These are phyloP conservation scores for Phytophthora constricta DNA, from an alignment of 352 stramenopile genomes.

Conservation along the genomic window DNA sequence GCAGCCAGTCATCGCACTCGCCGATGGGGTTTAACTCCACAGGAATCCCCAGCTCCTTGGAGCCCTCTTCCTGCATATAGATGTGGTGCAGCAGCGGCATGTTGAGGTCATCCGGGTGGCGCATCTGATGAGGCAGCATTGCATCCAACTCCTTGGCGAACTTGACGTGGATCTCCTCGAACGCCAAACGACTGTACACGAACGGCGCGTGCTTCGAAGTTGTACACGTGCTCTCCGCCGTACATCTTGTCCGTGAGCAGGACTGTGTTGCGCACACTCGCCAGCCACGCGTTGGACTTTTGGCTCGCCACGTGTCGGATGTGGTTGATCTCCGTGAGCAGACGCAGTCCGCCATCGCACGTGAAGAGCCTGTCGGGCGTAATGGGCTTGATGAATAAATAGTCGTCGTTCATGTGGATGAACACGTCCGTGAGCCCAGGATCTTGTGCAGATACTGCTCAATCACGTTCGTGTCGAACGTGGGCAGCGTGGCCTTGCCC, in stretches of 20 bases:
- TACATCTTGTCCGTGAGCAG: constrained; percentile 73
- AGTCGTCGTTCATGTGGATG: constrained; percentile 93
- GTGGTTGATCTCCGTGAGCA: constrained; percentile 86
- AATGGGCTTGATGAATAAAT: constrained; percentile 88
- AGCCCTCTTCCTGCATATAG: constrained; percentile 86
- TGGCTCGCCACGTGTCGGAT: constrained; percentile 74
- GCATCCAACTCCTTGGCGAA: constrained; percentile 61
- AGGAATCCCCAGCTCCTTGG: constrained; percentile 57
- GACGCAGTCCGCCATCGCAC: constrained; percentile 73
- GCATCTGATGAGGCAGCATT: constrained; percentile 69
- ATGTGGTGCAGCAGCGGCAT: constrained; percentile 86
- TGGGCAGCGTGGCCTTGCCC: constrained; percentile 61
- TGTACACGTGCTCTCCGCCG: constrained; percentile 84
- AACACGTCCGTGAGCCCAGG: constrained; percentile 86
- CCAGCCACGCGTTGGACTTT: constrained; percentile 76
- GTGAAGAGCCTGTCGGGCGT: constrained; percentile 86
- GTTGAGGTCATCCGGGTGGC: constrained; percentile 76
- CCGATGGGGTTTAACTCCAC: constrained; percentile 72
- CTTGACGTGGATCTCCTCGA: constrained; percentile 80
- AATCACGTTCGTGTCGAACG: constrained; percentile 87
- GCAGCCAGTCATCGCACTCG: constrained; percentile 84
- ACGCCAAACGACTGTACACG: constrained; percentile 75
- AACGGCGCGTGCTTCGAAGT: constrained; percentile 89
- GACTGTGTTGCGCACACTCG: constrained; percentile 81
- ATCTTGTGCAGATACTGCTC: constrained; percentile 91